Percentiles rank a stretch among this genome's conserved stretches.
These are phyloP conservation scores for Crucihimalaya himalaica DNA, from an alignment of 345 rosid genomes.

Conservation along the genomic window DNA sequence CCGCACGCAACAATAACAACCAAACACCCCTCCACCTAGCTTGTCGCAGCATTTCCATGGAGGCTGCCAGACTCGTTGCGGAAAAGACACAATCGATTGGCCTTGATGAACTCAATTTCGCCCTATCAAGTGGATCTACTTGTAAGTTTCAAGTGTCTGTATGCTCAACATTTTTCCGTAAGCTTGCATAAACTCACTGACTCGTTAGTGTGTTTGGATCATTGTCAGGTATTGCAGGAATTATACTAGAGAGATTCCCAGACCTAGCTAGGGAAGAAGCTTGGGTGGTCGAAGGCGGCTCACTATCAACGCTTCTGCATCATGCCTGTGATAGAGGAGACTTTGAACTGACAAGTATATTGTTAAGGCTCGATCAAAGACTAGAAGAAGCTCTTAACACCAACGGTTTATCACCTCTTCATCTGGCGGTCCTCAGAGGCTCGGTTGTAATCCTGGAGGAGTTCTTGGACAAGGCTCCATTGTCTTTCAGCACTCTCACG, in stretches of 20 bases:
- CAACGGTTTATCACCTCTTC: slow-evolving; percentile 56
- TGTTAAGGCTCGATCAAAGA: slow-evolving; percentile 44
- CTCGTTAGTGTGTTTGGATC: background rate
- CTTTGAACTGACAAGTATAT: slow-evolving; percentile 47
- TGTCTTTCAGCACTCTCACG: slow-evolving; percentile 13
- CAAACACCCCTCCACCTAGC: slow-evolving; percentile 12
- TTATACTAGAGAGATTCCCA: slow-evolving; percentile 25
- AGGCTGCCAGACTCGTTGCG: slow-evolving; percentile 14
- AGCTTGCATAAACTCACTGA: background rate
- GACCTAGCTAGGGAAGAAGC: slow-evolving; percentile 41
- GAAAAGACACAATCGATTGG: background rate
- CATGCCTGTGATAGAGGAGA: slow-evolving; percentile 53
- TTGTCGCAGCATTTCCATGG: background rate
- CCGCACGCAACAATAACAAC: background rate
- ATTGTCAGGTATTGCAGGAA: background rate
- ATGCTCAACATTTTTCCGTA: background rate
- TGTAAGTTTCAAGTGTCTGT: background rate
- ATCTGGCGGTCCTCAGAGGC: slow-evolving; percentile 56
- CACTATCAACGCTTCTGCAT: slow-evolving; percentile 44
- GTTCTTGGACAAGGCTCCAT: slow-evolving; percentile 38
- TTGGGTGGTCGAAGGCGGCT: slow-evolving; percentile 18
- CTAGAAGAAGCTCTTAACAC: slow-evolving; percentile 42
- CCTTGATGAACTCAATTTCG: slow-evolving; percentile 11
- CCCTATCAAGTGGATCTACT: slow-evolving; percentile 17
- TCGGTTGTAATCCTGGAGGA: slow-evolving; percentile 48